These are phyloP conservation scores for Coccomyxa sp. DNA, from an alignment of 139 green algal genomes.

Conservation along the genomic window DNA sequence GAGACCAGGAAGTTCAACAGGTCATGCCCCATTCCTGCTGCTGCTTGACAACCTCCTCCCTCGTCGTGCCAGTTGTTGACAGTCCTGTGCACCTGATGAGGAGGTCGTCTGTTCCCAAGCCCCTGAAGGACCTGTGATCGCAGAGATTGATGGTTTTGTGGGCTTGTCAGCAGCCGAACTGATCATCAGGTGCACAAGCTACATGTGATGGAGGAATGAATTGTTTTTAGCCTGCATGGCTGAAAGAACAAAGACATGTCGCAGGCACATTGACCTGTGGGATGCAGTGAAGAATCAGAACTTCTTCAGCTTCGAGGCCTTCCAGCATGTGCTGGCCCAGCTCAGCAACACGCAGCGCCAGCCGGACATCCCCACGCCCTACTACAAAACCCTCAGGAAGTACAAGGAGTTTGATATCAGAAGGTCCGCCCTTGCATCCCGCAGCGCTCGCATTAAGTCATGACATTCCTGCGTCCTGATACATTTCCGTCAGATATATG, in stretches of 20 bases:
- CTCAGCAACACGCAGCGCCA: constrained; percentile 1
- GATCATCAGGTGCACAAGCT: not conserved
- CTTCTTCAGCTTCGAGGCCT: constrained; percentile 40
- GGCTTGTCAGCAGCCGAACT: not conserved
- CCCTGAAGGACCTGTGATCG: not conserved
- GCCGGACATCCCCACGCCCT: constrained; percentile 14
- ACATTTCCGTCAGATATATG: not conserved
- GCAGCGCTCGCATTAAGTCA: not conserved
- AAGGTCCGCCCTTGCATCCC: constrained; percentile 4
- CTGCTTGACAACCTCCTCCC: too few species aligned
- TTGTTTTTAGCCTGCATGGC: not conserved
- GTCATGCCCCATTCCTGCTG: too few species aligned
- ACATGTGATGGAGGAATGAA: not conserved
- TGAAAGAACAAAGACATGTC: constrained; percentile 16
- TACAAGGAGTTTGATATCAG: constrained; percentile 19
- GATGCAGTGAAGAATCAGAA: constrained; percentile 51
- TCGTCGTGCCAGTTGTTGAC: not conserved
- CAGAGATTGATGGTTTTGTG: not conserved
- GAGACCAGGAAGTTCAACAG: constrained; percentile 17
- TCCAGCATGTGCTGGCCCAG: constrained; percentile 25
- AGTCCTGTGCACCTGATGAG: not conserved
- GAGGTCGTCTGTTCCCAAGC: not conserved
- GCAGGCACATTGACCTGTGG: constrained; percentile 49
- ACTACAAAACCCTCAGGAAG: constrained; percentile 17
- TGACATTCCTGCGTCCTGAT: not conserved